A percentile compares a stretch with the other conserved stretches of the same genome.
These are phyloP conservation scores for Beauveria varroae DNA, from an alignment of 2,329 filamentous ascomycete species.

Conservation along the genomic window DNA sequence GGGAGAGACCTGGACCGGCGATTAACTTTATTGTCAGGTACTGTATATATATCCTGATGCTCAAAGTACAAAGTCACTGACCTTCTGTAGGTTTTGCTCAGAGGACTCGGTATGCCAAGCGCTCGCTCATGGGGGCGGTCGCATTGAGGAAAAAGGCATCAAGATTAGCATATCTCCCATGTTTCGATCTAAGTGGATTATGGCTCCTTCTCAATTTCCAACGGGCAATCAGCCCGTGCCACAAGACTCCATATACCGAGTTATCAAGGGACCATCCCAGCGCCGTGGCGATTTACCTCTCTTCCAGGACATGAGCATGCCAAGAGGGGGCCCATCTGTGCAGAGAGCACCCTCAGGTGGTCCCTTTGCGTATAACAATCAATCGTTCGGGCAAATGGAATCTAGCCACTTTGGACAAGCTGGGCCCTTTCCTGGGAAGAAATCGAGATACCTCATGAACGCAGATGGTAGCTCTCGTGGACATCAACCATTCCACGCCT, in stretches of 20 bases:
- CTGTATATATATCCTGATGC: not conserved
- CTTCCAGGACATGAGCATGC: not conserved
- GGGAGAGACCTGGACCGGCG: not conserved
- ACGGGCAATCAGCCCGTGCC: not conserved
- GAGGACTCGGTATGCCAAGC: constrained; percentile 14
- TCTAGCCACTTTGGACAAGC: not conserved
- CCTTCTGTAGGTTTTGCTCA: constrained; percentile 16
- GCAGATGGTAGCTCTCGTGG: not conserved
- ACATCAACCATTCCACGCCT: not conserved
- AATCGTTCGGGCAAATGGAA: not conserved
- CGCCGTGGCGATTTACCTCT: constrained; percentile 1
- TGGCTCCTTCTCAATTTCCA: constrained; percentile 2
- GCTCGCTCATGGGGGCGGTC: constrained; percentile 16
- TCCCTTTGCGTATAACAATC: not conserved
- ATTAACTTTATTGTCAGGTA: constrained; percentile 24
- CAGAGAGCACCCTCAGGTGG: not conserved
- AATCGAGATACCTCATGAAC: not conserved
- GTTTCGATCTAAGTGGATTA: constrained; percentile 26
- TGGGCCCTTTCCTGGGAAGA: not conserved
- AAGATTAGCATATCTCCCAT: constrained; percentile 20
- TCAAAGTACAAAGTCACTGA: too few species aligned
- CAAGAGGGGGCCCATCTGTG: not conserved
- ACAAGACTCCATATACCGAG: not conserved
- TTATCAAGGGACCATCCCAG: not conserved
- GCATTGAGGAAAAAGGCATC: constrained; percentile 21